Evolutionary conservation across 768 basidiomycete genomes (phyloP).

Genomic region (Sarcodon aspratus): DNA sequence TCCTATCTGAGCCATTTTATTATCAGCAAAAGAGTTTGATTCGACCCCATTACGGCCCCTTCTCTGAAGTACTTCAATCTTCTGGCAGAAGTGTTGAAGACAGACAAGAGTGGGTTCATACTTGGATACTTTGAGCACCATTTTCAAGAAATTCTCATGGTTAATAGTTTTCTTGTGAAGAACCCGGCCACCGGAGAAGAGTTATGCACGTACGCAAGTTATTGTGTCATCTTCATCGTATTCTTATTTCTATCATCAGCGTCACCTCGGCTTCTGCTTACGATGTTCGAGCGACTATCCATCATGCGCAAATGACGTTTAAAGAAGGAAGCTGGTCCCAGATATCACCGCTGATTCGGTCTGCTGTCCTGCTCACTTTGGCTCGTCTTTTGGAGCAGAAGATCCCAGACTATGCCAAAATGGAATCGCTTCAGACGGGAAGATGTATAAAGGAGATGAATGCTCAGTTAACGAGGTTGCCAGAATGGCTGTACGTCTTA

Average conservation of each 20-base stretch:
- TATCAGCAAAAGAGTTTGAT: too few species aligned
- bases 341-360: constrained; percentile 44
- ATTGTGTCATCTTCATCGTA: not conserved
- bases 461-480: constrained; percentile 63
- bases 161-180: constrained; percentile 34
- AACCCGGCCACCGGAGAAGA: constrained; percentile 63
- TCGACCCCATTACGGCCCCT: too few species aligned
- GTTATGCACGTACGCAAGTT: constrained; percentile 39
- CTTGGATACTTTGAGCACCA: too few species aligned
- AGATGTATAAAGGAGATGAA: constrained; percentile 78
- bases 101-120: too few species aligned
- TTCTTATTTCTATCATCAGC: constrained; percentile 21
- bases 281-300: constrained; percentile 41
- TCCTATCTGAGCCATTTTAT: too few species aligned
- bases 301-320: constrained; percentile 45
- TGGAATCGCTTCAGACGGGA: constrained; percentile 73
- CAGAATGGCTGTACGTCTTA: constrained; percentile 71
- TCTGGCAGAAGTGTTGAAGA: too few species aligned
- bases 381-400: constrained; percentile 49
- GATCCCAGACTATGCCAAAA: constrained; percentile 44
- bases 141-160: too few species aligned
- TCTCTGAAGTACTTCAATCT: too few species aligned
- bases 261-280: constrained; percentile 40
- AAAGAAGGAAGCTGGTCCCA: constrained; percentile 66
- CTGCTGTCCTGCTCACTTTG: constrained; percentile 51